These are phyloP conservation scores for Fusarium multiceps DNA, from an alignment of 2,329 filamentous ascomycete species.

Conservation along the genomic window DNA sequence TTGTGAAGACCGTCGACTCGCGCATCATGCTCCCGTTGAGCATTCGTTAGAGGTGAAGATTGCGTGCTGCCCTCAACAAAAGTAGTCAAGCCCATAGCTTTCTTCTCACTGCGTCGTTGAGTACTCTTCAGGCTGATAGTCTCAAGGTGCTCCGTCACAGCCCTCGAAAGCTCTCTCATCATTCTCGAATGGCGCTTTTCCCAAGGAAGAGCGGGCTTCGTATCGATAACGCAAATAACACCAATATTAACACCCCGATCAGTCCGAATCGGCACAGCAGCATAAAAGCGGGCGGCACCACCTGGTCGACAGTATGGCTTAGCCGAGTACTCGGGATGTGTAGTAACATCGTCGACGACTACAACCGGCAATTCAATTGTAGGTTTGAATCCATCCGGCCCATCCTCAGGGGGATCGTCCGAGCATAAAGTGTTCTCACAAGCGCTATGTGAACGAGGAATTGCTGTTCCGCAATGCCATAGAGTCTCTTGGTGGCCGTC, in stretches of 20 bases:
- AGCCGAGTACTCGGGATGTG: constrained; percentile 46
- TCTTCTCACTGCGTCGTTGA: constrained; percentile 50
- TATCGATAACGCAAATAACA: constrained; percentile 50
- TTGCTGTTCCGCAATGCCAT: constrained; percentile 48
- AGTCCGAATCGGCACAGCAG: constrained; percentile 55
- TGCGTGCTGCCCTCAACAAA: constrained; percentile 51
- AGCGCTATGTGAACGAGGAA: constrained; percentile 45
- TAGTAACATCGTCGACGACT: constrained; percentile 50
- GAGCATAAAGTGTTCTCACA: constrained; percentile 47
- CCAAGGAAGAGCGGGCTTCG: constrained; percentile 30
- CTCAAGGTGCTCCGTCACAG: constrained; percentile 54
- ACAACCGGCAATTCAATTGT: constrained; percentile 46
- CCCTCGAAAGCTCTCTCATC: constrained; percentile 45
- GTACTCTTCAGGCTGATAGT: constrained; percentile 42
- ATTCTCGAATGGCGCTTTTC: constrained; percentile 42
- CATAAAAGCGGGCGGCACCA: constrained; percentile 52
- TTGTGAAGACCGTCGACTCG: background rate
- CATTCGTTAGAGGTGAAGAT: background rate
- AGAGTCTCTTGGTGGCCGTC: constrained; percentile 29
- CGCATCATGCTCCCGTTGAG: background rate
- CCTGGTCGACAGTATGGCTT: constrained; percentile 42
- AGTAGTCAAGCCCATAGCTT: constrained; percentile 51
- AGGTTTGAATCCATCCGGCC: background rate
- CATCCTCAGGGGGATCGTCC: constrained; percentile 3
- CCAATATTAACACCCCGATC: constrained; percentile 57